Percentiles rank a stretch among this genome's conserved stretches.
Conservation (phyloP, 495 filamentous ascomycete genomes). For the Stereocaulon alpinum region DNA sequence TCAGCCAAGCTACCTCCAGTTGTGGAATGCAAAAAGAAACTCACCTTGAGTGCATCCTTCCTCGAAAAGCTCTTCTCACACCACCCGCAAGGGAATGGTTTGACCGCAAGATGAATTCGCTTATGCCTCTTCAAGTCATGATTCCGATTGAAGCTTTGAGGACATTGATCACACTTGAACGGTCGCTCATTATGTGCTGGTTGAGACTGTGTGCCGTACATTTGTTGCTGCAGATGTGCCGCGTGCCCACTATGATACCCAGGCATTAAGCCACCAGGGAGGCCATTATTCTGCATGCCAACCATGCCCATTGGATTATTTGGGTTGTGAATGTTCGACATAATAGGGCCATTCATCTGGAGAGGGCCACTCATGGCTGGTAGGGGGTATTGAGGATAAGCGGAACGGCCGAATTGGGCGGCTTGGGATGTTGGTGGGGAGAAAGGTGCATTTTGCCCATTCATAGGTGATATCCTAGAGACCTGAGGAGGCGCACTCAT, state of each 20-base stretch:
- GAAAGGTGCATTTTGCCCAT: constrained; percentile 36
- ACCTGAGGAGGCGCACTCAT: constrained; percentile 42
- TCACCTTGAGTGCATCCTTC: constrained; percentile 94
- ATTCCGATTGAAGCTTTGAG: constrained; percentile 90
- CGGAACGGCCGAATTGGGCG: constrained; percentile 37
- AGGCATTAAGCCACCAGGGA: constrained; percentile 30
- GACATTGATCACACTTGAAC: constrained; percentile 89
- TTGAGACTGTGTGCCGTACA: constrained; percentile 42
- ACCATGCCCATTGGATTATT: constrained; percentile 58
- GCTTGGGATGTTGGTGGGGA: constrained; percentile 37
- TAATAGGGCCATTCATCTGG: constrained; percentile 47
- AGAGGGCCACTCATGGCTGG: constrained; percentile 39
- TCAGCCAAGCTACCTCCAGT: constrained; percentile 18
- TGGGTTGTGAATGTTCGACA: constrained; percentile 69
- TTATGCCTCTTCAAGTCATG: constrained; percentile 96
- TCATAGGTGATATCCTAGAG: constrained; percentile 46
- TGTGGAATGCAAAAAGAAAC: constrained; percentile 18
- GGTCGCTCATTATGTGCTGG: constrained; percentile 64
- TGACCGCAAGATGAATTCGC: constrained; percentile 86
- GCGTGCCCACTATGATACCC: constrained; percentile 49
- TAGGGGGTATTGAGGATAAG: constrained; percentile 44
- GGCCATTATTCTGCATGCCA: constrained; percentile 42
- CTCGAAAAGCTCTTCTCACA: constrained; percentile 96
- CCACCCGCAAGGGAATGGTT: constrained; percentile 83
- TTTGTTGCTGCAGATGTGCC: constrained; percentile 40